These are phyloP conservation scores for Uromyces viciae-fabae DNA, from an alignment of 1,284 basidiomycete genomes.

Conservation along the genomic window DNA sequence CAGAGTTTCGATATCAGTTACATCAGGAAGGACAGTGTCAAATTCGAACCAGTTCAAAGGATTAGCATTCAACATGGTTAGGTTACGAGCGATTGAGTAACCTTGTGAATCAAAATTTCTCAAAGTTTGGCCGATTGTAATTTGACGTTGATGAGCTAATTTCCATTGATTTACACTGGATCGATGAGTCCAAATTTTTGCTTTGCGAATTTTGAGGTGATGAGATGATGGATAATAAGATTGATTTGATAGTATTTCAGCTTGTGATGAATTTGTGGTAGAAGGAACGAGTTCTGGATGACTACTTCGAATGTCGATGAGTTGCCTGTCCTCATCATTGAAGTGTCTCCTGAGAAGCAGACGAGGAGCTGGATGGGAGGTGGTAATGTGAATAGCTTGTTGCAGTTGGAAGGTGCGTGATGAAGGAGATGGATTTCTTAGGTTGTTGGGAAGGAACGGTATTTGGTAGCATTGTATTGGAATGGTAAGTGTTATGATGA, in stretches of 20 bases:
- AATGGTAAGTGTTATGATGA: background rate
- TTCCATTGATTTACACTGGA: slow-evolving; percentile 46
- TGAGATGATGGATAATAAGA: slow-evolving; percentile 24
- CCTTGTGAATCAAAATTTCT: slow-evolving; percentile 4
- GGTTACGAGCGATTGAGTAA: background rate
- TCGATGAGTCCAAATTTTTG: slow-evolving; percentile 46
- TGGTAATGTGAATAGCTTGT: slow-evolving; percentile 48
- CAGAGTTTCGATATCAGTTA: slow-evolving; percentile 71
- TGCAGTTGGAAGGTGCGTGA: slow-evolving; percentile 47
- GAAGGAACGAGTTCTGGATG: slow-evolving; percentile 1
- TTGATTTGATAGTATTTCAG: slow-evolving; percentile 6
- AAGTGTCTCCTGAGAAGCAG: slow-evolving; percentile 46
- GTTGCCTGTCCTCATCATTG: slow-evolving; percentile 41
- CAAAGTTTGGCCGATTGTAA: slow-evolving; percentile 3
- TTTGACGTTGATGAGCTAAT: slow-evolving; percentile 11
- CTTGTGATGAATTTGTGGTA: background rate
- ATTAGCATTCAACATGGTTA: background rate
- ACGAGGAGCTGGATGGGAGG: slow-evolving; percentile 6
- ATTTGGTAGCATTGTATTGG: slow-evolving; percentile 15
- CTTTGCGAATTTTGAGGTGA: slow-evolving; percentile 19
- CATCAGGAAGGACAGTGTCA: slow-evolving; percentile 59
- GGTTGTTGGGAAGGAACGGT: slow-evolving; percentile 46
- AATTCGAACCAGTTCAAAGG: slow-evolving; percentile 26
- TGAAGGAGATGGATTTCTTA: slow-evolving; percentile 18
- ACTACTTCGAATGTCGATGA: slow-evolving; percentile 34